These are phyloP conservation scores for Umbelopsis sp. DNA, from an alignment of 192 early-diverging fungal species.

Conservation along the genomic window DNA sequence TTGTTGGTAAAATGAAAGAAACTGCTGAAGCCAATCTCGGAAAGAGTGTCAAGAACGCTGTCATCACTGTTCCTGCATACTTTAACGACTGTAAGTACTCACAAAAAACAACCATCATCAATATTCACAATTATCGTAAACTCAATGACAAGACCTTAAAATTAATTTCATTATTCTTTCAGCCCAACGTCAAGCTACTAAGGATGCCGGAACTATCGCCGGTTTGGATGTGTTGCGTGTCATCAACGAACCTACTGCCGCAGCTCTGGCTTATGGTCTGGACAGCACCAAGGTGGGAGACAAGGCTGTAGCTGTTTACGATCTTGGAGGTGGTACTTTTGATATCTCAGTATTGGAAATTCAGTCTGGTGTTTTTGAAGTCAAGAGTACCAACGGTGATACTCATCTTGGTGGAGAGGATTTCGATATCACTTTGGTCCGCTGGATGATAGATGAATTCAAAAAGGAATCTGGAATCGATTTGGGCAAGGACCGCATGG, in stretches of 20 bases:
- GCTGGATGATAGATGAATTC: slow-evolving; percentile 77
- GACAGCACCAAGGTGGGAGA: slow-evolving; percentile 60
- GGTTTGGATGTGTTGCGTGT: slow-evolving; percentile 81
- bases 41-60: slow-evolving; percentile 84
- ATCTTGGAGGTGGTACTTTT: slow-evolving; percentile 92
- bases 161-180: neutral
- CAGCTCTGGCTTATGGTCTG: slow-evolving; percentile 84
- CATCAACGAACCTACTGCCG: slow-evolving; percentile 89
- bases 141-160: neutral
- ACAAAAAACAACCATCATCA: neutral
- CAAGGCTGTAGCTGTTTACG: slow-evolving; percentile 83
- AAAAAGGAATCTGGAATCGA: slow-evolving; percentile 86
- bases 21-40: slow-evolving; percentile 84
- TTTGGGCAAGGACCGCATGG: slow-evolving; percentile 82
- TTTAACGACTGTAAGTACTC: slow-evolving; percentile 69
- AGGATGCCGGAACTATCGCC: slow-evolving; percentile 83
- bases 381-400: slow-evolving; percentile 91
- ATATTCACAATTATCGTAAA: neutral
- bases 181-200: slow-evolving; percentile 83
- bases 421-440: slow-evolving; percentile 64
- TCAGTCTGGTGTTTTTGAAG: slow-evolving; percentile 89
- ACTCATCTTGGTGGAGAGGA: slow-evolving; percentile 68
- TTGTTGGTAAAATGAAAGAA: slow-evolving; percentile 99
- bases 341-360: slow-evolving; percentile 91
- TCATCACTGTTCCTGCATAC: slow-evolving; percentile 92